Percentiles rank a stretch among this genome's conserved stretches.
Conservation (phyloP, 1,139 yeast genomes). For the Nakaseomyces sp. region DNA sequence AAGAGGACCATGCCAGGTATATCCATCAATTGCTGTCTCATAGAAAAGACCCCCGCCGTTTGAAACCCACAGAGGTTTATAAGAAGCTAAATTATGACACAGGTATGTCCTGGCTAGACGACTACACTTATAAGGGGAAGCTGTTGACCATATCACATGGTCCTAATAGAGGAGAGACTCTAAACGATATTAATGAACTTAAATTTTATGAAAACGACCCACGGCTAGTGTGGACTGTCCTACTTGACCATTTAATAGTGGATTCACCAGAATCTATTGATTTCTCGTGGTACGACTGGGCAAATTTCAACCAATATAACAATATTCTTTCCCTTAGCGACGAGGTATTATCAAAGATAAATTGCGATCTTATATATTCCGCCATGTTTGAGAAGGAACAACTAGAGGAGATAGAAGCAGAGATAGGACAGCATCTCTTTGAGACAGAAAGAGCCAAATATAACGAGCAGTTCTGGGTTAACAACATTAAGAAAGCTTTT, state of each 20-base stretch:
- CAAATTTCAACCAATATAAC: constrained; percentile 20
- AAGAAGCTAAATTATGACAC: constrained; percentile 18
- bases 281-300: constrained; percentile 28
- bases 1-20: constrained; percentile 3
- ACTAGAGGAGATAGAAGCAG: constrained; percentile 11
- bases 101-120: constrained; percentile 15
- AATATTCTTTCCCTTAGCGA: constrained; percentile 12
- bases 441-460: constrained; percentile 12
- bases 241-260: constrained; percentile 12
- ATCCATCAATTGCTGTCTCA: constrained; percentile 1
- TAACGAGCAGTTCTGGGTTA: constrained; percentile 14
- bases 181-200: constrained; percentile 15
- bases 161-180: constrained; percentile 10
- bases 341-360: constrained; percentile 8
- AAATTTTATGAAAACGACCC: constrained; percentile 24
- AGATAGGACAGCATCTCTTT: constrained; percentile 13
- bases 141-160: constrained; percentile 17
- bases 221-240: constrained; percentile 20
- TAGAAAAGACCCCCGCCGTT: not conserved
- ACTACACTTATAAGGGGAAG: constrained; percentile 15
- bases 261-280: not conserved
- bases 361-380: constrained; percentile 14
- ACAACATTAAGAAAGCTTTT: constrained; percentile 2
- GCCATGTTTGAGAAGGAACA: constrained; percentile 13
- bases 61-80: constrained; percentile 13